phyloP scores from a whole-genome alignment of 2,329 filamentous ascomycete species.

The Zymoseptoria pseudotritici region DNA sequence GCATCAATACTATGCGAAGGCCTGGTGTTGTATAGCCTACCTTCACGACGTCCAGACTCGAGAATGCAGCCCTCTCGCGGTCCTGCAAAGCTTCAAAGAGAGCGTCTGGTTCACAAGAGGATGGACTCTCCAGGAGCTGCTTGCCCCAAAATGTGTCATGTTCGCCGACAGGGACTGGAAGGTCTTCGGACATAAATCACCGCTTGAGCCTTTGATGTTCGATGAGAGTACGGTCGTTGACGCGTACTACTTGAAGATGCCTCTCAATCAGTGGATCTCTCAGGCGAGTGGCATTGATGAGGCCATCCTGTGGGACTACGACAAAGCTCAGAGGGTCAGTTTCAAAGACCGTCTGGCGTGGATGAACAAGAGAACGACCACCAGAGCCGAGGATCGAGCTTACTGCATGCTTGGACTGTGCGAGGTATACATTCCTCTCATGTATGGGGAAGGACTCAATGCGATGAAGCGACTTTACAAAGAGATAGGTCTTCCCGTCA shows the following conservation, averaged over 20 bases:
- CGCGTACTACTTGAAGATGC: not conserved
- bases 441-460: conserved; percentile 4
- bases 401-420: conserved; percentile 10
- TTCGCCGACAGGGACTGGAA: conserved; percentile 11
- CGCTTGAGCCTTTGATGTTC: not conserved
- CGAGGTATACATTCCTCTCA: conserved; percentile 3
- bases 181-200: conserved; percentile 8
- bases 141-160: conserved; percentile 11
- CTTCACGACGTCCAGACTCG: conserved; percentile 5
- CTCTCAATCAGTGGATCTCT: conserved; percentile 3
- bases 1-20: conserved; percentile 14
- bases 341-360: conserved; percentile 7
- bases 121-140: conserved; percentile 16
- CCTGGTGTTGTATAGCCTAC: conserved; percentile 11
- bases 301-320: conserved; percentile 4
- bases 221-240: not conserved
- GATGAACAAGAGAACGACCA: conserved; percentile 3
- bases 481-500: not conserved
- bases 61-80: not conserved
- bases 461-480: not conserved
- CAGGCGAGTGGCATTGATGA: conserved; percentile 8
- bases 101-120: conserved; percentile 14
- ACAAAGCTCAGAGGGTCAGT: not conserved
- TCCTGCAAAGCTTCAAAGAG: not conserved
- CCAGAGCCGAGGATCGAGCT: conserved; percentile 4